Base-by-base conservation (phyloP, 352 stramenopile species). In the Phytophthora rubi region DNA sequence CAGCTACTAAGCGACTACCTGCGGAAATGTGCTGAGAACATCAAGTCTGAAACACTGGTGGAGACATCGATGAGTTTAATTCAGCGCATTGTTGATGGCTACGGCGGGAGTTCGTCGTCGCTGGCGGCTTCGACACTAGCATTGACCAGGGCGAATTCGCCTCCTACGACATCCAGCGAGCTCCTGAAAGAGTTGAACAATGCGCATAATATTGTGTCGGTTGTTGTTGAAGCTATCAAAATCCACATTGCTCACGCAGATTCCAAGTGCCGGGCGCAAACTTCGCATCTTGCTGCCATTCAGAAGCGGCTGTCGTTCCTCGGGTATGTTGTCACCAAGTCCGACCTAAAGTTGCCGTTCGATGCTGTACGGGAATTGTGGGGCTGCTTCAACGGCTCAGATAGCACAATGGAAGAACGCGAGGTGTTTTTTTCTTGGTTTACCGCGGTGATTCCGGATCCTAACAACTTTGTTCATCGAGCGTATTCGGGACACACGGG, bases 371-470 rank as follows among this genome's bases (percentile, higher is more conserved):
- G 80, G 26, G 70, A 84, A 45, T 60, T 95, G 18, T 94, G 81
- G 85, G 53, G 54, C 1, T 92, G 81, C 48, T 92, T 93, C 47
- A 77, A 76, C 32, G 62, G 53, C 15, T 28, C 71, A 4, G 53
- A 79, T 16, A 86, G 60, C 39, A 79, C 68, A 0, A 57, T 68
- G 23, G 71, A 81, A 57, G 80, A 82, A 53, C 68, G 65, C 6
- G 68, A 91, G 13, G 69, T 86, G 10, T 95, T 94, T 59, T 96
- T 93, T 72, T 67, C 82, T 30, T 96, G 89, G 89, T 78, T 96
- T 49, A 76, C 73, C 9, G 72, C 60, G 16, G 79, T 94, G 21
- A 77, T 95, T 16, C 82, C 86, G 0, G 83, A 92, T 60, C 80
- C 85, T 6, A 83, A 80, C 45, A 90, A 93, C 59, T 90, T 91